Conservation (phyloP, 495 filamentous ascomycete genomes). For the Staphylotrichum tortipilum region DNA sequence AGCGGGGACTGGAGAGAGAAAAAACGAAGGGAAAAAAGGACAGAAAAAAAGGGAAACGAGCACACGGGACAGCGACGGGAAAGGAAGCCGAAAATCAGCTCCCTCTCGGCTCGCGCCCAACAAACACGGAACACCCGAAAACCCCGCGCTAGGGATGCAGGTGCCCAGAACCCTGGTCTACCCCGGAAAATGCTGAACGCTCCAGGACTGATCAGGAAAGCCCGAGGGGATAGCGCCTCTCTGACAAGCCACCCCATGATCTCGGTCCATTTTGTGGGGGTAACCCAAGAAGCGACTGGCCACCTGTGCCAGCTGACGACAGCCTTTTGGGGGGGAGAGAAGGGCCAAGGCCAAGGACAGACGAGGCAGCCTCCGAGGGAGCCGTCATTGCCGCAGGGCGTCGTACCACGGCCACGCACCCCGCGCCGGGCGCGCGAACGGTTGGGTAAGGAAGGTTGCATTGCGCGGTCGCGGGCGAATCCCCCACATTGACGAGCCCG, state of each 20-base stretch:
- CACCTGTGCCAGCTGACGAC: neutral
- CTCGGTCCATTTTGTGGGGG: constrained; percentile 7
- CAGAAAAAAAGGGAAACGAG: neutral
- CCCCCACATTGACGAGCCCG: constrained; percentile 4
- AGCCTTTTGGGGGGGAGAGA: neutral
- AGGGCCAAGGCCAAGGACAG: no score
- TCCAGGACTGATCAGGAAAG: constrained; percentile 15
- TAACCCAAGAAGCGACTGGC: neutral
- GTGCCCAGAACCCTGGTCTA: neutral
- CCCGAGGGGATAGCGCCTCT: neutral
- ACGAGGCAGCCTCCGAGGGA: neutral
- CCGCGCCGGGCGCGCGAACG: neutral
- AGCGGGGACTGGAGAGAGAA: no score
- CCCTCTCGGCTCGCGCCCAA: neutral
- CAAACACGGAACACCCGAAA: neutral
- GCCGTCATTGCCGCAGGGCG: neutral
- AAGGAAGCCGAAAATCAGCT: neutral
- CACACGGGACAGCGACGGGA: neutral
- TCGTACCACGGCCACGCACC: neutral
- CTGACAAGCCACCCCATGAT: neutral
- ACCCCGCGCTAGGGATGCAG: constrained; percentile 1
- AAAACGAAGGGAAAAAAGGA: neutral
- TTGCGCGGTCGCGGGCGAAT: neutral
- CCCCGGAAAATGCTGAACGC: constrained; percentile 1
- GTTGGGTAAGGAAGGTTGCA: neutral